Evolutionary conservation across 192 early-diverging fungal species (phyloP), one percentile per base, ranked within the genome.

Genomic region (Coemansia nantahalensis): DNA sequence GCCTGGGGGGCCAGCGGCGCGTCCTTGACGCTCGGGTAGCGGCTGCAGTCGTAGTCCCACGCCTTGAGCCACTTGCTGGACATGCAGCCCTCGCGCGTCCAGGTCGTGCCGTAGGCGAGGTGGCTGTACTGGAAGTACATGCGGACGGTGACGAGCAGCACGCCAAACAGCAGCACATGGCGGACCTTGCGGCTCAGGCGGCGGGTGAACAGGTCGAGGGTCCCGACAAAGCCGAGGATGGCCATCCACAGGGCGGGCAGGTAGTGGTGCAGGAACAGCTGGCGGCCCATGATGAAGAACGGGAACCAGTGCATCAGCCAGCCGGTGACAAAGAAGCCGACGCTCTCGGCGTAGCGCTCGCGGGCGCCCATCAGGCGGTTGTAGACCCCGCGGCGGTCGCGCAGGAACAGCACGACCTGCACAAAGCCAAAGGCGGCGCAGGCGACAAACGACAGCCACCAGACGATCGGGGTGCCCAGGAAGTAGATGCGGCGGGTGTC

Each of bases 201-300:
- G 40, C 72, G 71, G 6, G 89, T 86, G 21, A 83, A 54, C 39
- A 92, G 59, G 65, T 98, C 93, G 56, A 92, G 81, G 3, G 83
- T 54, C 13, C 79, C 79, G 19, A 84, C 85, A 26, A 93, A 44
- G 4, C 83, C 69, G 28, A 97, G 76, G 46, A 95, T 80, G 21
- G 84, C 81, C 65, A 95, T 89, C 75, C 92, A 95, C 11, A 95
- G 79, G 9, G 93, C 86, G 5, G 95, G 93, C n/a, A 94, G 80
- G 61, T 96, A 98, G 58, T 98, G 93, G 62, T 96, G 93, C 33
- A 94, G 67, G 68, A 97, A 94, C 33, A 91, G 77, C 65, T 93
- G 90, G 26, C 92, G 91, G 17, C 74, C 77, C 91, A 96, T 93
- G 15, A 92, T 57, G 71, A 88, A 92, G 68, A 96, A 96, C 15